Base-by-base conservation (phyloP, 192 early-diverging fungal species). In the Backusella tuberculispora region DNA sequence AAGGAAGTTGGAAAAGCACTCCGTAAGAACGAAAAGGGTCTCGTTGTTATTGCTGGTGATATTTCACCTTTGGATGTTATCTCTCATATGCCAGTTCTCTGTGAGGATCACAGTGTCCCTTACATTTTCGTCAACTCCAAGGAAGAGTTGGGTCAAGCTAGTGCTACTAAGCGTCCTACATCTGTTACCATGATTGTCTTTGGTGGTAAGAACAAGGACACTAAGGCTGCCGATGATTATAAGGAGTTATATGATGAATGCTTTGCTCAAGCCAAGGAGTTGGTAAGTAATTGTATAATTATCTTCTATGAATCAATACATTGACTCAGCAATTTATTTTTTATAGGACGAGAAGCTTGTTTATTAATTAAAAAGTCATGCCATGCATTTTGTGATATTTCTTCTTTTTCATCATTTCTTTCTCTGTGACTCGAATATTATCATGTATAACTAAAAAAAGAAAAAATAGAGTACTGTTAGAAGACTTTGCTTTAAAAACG, bases 1-100 rank as follows among this genome's bases (percentile, higher is more conserved):
- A 98, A 98, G 88, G 98, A 99, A 84, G 96, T 98, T 38, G 94
- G 95, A 50, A 98, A 98, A 88, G 95, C 91, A 74, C 87, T 99
- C 79, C 89, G 96, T 63, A 99, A 99, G 89, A 95, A 95, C 68
- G 86, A 91, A 69, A 97, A 98, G 88, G 98, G 93, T 5, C 72
- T 98, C 73, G 97, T 98, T 24, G 83, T 99, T 29, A 91, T 99
- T 81, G 97, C 98, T 17, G 97, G 96, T 63, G 96, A 99, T 83
- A 94, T 98, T 76, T 95, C 94, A 29, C 98, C 98, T 37, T 89
- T 98, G 60, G 98, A 99, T 81, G 95, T 98, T 71, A 94, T 99
- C 71, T 93, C 98, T 47, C 98, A 99, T 80, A 86, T 99, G 45
- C 98, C 98, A 43, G 92, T 99, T 44, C 84, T 99, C 43, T 99